Base-by-base conservation (phyloP, 2,329 filamentous ascomycete species). In the Parastagonospora nodorum region DNA sequence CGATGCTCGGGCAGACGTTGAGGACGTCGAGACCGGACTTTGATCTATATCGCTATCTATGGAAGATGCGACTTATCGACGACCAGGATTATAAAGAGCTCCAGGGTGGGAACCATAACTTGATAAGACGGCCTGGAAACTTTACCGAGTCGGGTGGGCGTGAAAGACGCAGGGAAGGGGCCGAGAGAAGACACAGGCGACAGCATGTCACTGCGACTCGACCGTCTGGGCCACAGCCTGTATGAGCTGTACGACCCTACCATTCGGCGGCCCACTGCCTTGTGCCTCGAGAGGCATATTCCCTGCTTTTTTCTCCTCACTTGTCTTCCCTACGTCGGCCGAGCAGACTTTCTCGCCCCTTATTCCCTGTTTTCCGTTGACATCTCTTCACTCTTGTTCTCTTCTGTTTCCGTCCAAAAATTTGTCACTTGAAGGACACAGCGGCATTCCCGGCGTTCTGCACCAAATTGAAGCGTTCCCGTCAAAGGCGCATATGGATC, bases 21-120 rank as follows among this genome's bases (percentile, higher is more conserved):
- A 48, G 53, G 3, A 60, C 61, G 0, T 57, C 57, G 2, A 50
- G 68, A 7, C 66, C 67, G 0, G 69, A 72, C 35, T 71, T 70
- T 45, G 36, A 55, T 1, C 55, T 73, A 2, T 70, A 63, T 27
- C 53, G 63, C 7, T 57, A 67, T 40, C 52, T 73, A 31, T 73
- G 69, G 69, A 58, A 61, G 48, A 60, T 58, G 41, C 47, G 64
- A 9, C 44, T 72, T 42, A 72, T 72, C 19, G 66, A 61, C 30
- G 60, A 63, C n/a, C 53, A 65, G 19, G 69, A 70, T 30, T 50
- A 68, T 32, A 70, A 73, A 49, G 70, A 72, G 49, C 42, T 72
- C 40, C 66, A 62, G 30, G 63, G 63, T 7, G 68, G 68, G 11
- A 68, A 68, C 10, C 62, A 68, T 32, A 66, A 64, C 14, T 32